Conservation (phyloP, 257 asterid genomes). For the Solanum tarapatanum region DNA sequence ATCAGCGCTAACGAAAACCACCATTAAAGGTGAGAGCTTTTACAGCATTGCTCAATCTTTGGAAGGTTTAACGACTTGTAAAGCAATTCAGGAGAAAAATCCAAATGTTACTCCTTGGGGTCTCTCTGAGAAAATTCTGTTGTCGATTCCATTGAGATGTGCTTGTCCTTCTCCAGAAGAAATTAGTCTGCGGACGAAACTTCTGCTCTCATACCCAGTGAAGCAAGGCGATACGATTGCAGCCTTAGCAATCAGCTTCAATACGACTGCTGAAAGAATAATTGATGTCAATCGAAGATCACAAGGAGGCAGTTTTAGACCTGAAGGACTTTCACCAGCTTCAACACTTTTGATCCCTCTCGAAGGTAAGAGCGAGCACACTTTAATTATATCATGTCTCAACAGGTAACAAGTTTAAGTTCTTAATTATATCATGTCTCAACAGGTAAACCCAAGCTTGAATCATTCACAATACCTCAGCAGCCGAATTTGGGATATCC, state of each 20-base stretch:
- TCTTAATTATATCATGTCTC: background rate
- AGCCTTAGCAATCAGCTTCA: constrained; percentile 22
- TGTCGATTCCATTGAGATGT: constrained; percentile 34
- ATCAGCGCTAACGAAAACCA: constrained; percentile 28
- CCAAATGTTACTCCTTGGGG: constrained; percentile 15
- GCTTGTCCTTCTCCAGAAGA: constrained; percentile 36
- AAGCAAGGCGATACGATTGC: constrained; percentile 34
- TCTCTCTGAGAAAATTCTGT: constrained; percentile 19
- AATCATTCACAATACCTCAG: constrained; percentile 1
- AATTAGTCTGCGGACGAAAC: background rate
- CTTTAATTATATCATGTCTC: background rate
- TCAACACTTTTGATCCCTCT: constrained; percentile 44
- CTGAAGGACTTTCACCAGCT: constrained; percentile 16
- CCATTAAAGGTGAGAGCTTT: constrained; percentile 43
- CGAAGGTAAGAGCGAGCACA: background rate
- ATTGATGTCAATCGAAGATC: constrained; percentile 24
- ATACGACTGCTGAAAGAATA: constrained; percentile 25
- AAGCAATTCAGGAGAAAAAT: constrained; percentile 31
- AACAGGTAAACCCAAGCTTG: constrained; percentile 17
- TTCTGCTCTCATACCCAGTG: constrained; percentile 43
- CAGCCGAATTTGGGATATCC: constrained; percentile 19
- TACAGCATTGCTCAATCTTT: constrained; percentile 31
- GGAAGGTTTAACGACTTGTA: constrained; percentile 42
- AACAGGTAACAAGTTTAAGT: background rate
- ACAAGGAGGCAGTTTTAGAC: constrained; percentile 7